Evolutionary conservation across 495 filamentous ascomycete genomes (phyloP), one percentile per base, ranked within the genome.

Genomic region (Chaetomium cochliodes): DNA sequence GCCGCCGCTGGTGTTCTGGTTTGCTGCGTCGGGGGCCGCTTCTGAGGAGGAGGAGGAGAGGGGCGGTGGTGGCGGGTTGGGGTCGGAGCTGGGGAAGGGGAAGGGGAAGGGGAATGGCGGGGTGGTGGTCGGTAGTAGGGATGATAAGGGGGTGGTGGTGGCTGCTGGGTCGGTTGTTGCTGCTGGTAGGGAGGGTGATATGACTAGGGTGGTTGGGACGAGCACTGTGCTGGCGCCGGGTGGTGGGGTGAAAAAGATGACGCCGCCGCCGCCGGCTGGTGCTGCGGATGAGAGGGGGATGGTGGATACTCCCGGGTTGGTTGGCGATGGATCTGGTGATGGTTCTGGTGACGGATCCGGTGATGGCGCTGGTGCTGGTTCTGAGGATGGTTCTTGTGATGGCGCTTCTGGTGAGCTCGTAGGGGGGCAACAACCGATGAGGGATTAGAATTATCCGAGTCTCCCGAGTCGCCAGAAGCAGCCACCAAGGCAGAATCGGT

Each of bases 401-500:
- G 53, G 28, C 8, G 30, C 18, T 18, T 41, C 61, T 18, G 64
- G 54, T 52, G 58, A 39, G 28, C 33, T 25, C 18, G 33, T 25
- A n/a, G 55, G 49, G 59, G 28, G 9, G 64, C 51, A 39, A 54
- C 60, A n/a, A 50, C 49, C 22, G 20, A 39, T 23, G 53, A 41
- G 30, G 62, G 3, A 33, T 33, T 26, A 11, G 33, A 37, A 37
- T 11, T 8, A 30, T 18, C 52, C 7, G 52, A 22, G 53, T 18
- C 4, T 6, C 3, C 52, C 7, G 52, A 22, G 53, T 18, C 4
- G 20, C 3, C n/a, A 20, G 63, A 70, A 20, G 57, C 65, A 11
- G 64, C 42, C 20, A 73, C 5, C 42, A 72, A 13, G n/a, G 73
- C 75, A 15, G 74, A 72, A 49, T 77, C 75, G 41, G 74, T 65